Conservation (phyloP, 2,329 filamentous ascomycete genomes). For the Cladosporium sp. region DNA sequence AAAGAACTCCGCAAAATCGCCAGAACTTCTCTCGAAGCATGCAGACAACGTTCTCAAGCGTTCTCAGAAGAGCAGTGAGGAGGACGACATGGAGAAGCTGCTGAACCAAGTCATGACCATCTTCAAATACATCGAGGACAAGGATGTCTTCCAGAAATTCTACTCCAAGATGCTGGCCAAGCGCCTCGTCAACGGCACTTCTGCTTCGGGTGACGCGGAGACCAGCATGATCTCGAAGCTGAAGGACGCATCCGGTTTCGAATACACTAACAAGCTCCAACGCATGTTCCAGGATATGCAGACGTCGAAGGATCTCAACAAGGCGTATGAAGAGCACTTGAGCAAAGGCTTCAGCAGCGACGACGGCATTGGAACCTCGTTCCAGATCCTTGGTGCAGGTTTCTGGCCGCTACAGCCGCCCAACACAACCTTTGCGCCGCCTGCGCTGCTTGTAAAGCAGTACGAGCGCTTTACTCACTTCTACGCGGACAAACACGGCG, state of each 20-base stretch:
- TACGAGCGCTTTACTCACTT: slow-evolving; percentile 85
- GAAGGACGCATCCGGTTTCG: slow-evolving; percentile 96
- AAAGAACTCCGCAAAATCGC: slow-evolving; percentile 85
- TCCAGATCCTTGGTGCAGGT: slow-evolving; percentile 88
- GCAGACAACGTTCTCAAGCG: slow-evolving; percentile 89
- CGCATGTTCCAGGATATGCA: slow-evolving; percentile 99
- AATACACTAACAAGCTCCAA: slow-evolving; percentile 98
- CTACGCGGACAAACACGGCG: slow-evolving; percentile 94
- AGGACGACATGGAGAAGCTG: slow-evolving; percentile 84
- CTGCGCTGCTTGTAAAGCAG: slow-evolving; percentile 74
- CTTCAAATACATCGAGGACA: slow-evolving; percentile 99
- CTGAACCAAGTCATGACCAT: slow-evolving; percentile 95
- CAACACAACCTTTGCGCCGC: slow-evolving; percentile 81
- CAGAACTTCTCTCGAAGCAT: slow-evolving; percentile 91
- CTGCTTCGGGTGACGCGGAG: slow-evolving; percentile 93
- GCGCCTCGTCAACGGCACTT: slow-evolving; percentile 88
- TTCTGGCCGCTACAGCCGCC: slow-evolving; percentile 94
- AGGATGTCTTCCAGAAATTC: slow-evolving; percentile 99
- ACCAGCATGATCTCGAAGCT: slow-evolving; percentile 99
- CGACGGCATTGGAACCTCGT: slow-evolving; percentile 73
- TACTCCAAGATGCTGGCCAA: slow-evolving; percentile 96
- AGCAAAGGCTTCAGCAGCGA: slow-evolving; percentile 54
- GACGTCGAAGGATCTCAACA: slow-evolving; percentile 94
- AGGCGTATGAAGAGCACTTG: slow-evolving; percentile 73
- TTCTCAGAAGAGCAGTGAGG: slow-evolving; percentile 85